These are phyloP conservation scores for Ogataea haglerorum DNA, from an alignment of 805 yeast genomes.

Conservation along the genomic window DNA sequence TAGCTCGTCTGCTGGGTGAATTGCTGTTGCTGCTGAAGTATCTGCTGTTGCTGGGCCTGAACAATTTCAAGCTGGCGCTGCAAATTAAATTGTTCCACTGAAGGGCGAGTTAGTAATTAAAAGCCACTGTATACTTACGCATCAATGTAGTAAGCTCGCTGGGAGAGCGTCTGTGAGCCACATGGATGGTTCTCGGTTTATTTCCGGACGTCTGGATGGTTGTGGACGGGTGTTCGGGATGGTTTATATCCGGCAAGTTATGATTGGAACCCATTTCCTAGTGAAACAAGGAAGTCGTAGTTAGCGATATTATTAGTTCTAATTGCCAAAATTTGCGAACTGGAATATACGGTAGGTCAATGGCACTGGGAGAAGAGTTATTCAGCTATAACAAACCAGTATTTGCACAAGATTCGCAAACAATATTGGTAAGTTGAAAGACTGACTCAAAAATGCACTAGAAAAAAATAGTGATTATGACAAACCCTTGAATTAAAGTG, in stretches of 20 bases:
- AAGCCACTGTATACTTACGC: constrained; percentile 44
- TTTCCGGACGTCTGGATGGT: constrained; percentile 33
- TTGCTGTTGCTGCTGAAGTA: constrained; percentile 64
- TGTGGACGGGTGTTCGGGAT: constrained; percentile 21
- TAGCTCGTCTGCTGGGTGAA: constrained; percentile 29
- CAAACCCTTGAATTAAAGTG: not conserved
- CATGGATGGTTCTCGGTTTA: constrained; percentile 65
- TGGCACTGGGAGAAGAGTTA: constrained; percentile 10
- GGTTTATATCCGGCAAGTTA: constrained; percentile 12
- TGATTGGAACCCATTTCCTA: constrained; percentile 12
- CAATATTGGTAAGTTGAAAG: constrained; percentile 5
- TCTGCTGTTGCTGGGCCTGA: constrained; percentile 88
- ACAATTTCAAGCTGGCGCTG: constrained; percentile 91
- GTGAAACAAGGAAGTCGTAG: constrained; percentile 1
- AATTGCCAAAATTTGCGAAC: too few relatives aligned
- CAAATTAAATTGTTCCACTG: constrained; percentile 77
- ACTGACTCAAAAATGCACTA: constrained; percentile 8
- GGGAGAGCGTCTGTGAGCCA: constrained; percentile 97
- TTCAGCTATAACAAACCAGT: constrained; percentile 6
- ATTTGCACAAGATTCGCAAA: constrained; percentile 2
- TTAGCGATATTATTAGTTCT: too few relatives aligned
- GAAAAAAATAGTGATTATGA: constrained; percentile 4
- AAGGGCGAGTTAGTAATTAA: constrained; percentile 9
- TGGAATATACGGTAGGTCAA: constrained; percentile 1
- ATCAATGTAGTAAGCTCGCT: constrained; percentile 88